phyloP scores from a whole-genome alignment of 164 flowering plant species.

The Dillenia turbinata region DNA sequence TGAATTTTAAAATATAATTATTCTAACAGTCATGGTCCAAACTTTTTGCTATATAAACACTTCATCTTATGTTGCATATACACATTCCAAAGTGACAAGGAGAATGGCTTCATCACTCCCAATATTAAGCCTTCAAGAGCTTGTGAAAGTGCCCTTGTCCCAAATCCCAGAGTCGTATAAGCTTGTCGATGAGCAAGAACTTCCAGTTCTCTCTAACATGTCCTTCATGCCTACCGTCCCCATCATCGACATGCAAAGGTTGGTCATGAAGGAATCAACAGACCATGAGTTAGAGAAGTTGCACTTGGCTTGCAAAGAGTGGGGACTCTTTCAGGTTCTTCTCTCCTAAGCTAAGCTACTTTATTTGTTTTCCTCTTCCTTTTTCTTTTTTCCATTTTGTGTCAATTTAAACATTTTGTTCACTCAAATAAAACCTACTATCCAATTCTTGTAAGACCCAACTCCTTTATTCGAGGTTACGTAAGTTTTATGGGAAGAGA shows the following conservation, averaged over 20 bases:
- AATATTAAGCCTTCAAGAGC: conserved; percentile 18
- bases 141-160: conserved; percentile 9
- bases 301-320: conserved; percentile 36
- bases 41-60: too few species aligned
- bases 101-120: not conserved
- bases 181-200: not conserved
- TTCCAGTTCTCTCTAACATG: not conserved
- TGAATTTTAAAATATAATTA: too few species aligned
- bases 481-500: too few species aligned
- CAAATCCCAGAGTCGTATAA: conserved; percentile 7
- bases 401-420: too few species aligned
- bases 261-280: conserved; percentile 5
- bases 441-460: too few species aligned
- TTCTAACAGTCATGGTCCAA: too few species aligned
- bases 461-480: too few species aligned
- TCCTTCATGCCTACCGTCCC: conserved; percentile 9
- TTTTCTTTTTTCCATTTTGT: too few species aligned
- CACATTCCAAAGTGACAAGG: too few species aligned
- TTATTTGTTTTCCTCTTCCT: too few species aligned
- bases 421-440: too few species aligned
- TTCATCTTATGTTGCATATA: too few species aligned
- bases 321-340: conserved; percentile 49
- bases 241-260: conserved; percentile 14
- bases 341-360: not conserved
- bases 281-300: conserved; percentile 25